These are phyloP conservation scores for Drosera capensis DNA, from an alignment of 148 eudicot genomes.

Conservation along the genomic window DNA sequence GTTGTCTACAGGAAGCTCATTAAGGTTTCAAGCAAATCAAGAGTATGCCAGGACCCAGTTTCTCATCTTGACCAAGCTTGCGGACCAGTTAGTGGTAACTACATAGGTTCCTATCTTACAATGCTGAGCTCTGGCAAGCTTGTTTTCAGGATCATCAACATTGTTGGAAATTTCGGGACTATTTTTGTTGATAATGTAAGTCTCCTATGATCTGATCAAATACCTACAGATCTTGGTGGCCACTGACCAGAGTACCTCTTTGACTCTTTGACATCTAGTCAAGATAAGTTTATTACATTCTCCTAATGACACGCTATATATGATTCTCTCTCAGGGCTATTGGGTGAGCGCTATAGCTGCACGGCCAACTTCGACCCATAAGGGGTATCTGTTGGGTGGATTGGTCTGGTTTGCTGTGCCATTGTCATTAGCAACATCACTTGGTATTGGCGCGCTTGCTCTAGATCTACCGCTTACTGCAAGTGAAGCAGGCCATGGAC, in stretches of 20 bases:
- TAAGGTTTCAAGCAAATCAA: slow-evolving; percentile 65
- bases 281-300: no score
- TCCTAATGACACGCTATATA: no score
- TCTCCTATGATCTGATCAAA: no score
- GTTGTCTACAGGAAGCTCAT: slow-evolving; percentile 54
- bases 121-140: slow-evolving; percentile 92
- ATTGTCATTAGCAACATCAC: slow-evolving; percentile 80
- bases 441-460: slow-evolving; percentile 89
- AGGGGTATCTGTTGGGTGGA: slow-evolving; percentile 91
- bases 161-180: slow-evolving; percentile 90
- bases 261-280: not conserved
- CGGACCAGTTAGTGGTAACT: slow-evolving; percentile 76
- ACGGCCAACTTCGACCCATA: slow-evolving; percentile 91
- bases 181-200: slow-evolving; percentile 93
- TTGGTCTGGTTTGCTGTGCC: slow-evolving; percentile 98
- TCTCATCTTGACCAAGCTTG: slow-evolving; percentile 72
- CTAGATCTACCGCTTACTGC: slow-evolving; percentile 85
- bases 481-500: slow-evolving; percentile 75
- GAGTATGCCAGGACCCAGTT: slow-evolving; percentile 59
- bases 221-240: no score
- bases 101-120: slow-evolving; percentile 79
- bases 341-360: slow-evolving; percentile 99
- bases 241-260: no score
- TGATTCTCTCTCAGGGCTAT: slow-evolving; percentile 59
- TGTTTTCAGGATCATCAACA: slow-evolving; percentile 82